phyloP scores from a whole-genome alignment of 768 basidiomycete species.

The Paxillus ammoniavirescens region DNA sequence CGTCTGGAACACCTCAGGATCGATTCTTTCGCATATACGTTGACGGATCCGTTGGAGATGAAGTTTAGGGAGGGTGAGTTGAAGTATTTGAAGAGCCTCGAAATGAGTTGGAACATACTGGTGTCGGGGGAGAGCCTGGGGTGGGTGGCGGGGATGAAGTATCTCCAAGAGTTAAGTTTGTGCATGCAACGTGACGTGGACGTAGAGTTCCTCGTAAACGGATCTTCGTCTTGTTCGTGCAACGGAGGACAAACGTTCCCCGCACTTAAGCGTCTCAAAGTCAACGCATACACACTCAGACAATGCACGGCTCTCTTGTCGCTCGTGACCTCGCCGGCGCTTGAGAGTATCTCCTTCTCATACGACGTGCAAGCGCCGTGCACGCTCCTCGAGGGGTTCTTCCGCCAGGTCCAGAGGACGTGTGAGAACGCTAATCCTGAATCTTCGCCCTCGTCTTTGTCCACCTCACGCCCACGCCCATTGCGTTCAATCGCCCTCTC shows the following conservation, averaged over 20 bases:
- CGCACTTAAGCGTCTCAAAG: conserved; percentile 20
- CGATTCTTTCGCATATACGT: conserved; percentile 20
- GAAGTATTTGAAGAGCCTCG: conserved; percentile 20
- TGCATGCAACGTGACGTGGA: conserved; percentile 18
- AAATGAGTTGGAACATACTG: conserved; percentile 23
- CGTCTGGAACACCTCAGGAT: conserved; percentile 18
- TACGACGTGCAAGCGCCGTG: conserved; percentile 28
- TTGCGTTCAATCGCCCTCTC: conserved; percentile 18
- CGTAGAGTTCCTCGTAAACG: conserved; percentile 10
- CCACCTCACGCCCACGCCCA: background rate
- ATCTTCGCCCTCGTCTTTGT: background rate
- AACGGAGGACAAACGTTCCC: conserved; percentile 17
- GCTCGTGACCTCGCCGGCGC: conserved; percentile 21
- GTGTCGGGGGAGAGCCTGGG: conserved; percentile 22
- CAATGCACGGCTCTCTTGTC: conserved; percentile 28
- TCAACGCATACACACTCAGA: conserved; percentile 23
- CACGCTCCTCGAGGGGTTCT: conserved; percentile 19
- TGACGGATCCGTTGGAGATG: conserved; percentile 12
- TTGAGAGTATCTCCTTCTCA: conserved; percentile 22
- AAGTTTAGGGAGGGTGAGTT: conserved; percentile 17
- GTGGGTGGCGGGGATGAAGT: conserved; percentile 18
- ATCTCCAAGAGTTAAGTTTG: conserved; percentile 24
- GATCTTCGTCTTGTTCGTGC: conserved; percentile 1
- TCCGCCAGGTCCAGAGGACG: conserved; percentile 20
- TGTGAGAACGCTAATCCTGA: background rate